A percentile compares a stretch with the other conserved stretches of the same genome.
Evolutionary conservation across 805 yeast genomes (phyloP).

Genomic region (Pichia scutulata): DNA sequence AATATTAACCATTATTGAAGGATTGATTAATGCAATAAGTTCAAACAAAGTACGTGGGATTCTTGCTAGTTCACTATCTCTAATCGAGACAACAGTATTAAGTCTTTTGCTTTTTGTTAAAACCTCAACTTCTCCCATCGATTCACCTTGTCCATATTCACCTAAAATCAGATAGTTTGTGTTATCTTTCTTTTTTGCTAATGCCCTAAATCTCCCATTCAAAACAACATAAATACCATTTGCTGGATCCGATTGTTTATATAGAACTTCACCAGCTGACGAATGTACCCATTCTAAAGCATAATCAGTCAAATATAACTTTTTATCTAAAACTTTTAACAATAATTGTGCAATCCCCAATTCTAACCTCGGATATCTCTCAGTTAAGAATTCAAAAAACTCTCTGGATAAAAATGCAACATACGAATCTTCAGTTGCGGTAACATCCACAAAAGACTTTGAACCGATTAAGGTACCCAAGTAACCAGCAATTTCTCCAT

Average conservation of each 20-base stretch:
- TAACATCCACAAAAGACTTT: constrained; percentile 66
- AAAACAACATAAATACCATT: constrained; percentile 86
- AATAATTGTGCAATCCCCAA: constrained; percentile 70
- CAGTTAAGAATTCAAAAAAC: constrained; percentile 58
- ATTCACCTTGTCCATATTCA: constrained; percentile 91
- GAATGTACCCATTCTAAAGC: constrained; percentile 93
- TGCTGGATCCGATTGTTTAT: constrained; percentile 77
- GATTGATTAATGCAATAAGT: constrained; percentile 72
- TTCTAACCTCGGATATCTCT: constrained; percentile 67
- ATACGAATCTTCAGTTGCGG: constrained; percentile 52
- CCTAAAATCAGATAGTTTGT: constrained; percentile 38
- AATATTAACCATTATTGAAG: constrained; percentile 84
- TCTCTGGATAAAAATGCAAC: constrained; percentile 65
- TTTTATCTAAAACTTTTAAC: constrained; percentile 56
- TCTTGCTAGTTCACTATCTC: constrained; percentile 91
- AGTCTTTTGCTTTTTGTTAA: constrained; percentile 69
- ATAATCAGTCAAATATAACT: constrained; percentile 71
- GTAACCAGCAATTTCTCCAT: constrained; percentile 87
- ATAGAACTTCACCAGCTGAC: constrained; percentile 76
- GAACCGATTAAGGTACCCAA: constrained; percentile 74
- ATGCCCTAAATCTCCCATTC: constrained; percentile 79
- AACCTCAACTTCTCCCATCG: constrained; percentile 93
- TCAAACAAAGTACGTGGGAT: constrained; percentile 89
- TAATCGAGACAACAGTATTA: constrained; percentile 68
- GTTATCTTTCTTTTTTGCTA: constrained; percentile 24